These are phyloP conservation scores for Podaxis sp. DNA, from an alignment of 768 basidiomycete genomes.

Conservation along the genomic window DNA sequence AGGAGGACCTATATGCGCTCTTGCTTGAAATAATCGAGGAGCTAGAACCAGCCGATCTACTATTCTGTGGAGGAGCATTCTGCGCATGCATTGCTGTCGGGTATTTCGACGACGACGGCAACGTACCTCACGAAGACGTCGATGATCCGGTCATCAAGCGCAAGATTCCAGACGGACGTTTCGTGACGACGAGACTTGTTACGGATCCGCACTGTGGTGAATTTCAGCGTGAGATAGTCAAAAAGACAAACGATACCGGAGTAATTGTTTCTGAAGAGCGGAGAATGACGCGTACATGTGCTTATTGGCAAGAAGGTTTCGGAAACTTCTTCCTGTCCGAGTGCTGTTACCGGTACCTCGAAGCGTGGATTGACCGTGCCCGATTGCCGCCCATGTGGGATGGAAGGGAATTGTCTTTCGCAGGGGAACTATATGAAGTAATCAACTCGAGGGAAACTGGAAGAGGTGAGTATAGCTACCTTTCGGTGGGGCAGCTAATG, in stretches of 20 bases:
- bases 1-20: not conserved
- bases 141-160: not conserved
- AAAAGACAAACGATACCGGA: not conserved
- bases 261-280: not conserved
- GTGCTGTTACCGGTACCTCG: not conserved
- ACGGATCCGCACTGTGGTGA: not conserved
- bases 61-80: not conserved
- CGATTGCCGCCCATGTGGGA: conserved; percentile 6
- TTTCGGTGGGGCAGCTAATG: not conserved
- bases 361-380: conserved; percentile 4
- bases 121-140: not conserved
- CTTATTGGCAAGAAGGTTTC: not conserved
- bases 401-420: conserved; percentile 8
- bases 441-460: conserved; percentile 16
- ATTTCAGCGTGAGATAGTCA: not conserved
- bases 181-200: conserved; percentile 2
- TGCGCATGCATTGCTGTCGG: conserved; percentile 12
- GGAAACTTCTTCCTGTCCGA: conserved; percentile 9
- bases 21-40: not conserved
- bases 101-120: conserved; percentile 9
- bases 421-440: conserved; percentile 16
- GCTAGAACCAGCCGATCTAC: not conserved
- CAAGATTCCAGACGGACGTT: not conserved
- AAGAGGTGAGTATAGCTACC: not conserved
- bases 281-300: not conserved